These are phyloP conservation scores for Stygiomarasmius scandens DNA, from an alignment of 1,284 basidiomycete genomes.

Conservation along the genomic window DNA sequence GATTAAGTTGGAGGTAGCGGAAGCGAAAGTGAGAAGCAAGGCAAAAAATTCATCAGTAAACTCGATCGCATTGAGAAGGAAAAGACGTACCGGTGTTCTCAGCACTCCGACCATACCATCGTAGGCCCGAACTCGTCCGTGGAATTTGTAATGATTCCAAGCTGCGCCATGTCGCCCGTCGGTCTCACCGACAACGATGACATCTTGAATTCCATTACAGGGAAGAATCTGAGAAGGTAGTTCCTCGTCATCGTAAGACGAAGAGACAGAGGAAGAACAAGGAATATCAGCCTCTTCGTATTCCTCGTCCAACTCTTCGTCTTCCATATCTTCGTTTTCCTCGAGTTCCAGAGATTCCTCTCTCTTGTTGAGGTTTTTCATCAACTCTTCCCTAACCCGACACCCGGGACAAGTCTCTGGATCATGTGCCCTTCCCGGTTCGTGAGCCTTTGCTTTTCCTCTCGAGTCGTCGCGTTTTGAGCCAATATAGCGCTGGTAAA, in stretches of 20 bases:
- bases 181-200: constrained; percentile 64
- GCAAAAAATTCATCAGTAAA: not conserved
- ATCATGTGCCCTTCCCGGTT: constrained; percentile 34
- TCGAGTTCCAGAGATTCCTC: not conserved
- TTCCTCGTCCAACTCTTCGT: constrained; percentile 24
- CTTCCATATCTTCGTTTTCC: constrained; percentile 6
- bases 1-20: not conserved
- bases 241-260: not conserved
- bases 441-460: not conserved
- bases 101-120: constrained; percentile 71
- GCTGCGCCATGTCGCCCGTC: constrained; percentile 57
- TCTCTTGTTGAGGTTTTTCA: constrained; percentile 11
- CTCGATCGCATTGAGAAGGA: constrained; percentile 3
- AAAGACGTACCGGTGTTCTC: constrained; percentile 43
- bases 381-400: constrained; percentile 21
- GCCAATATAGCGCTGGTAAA: constrained; percentile 9
- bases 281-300: constrained; percentile 6
- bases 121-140: constrained; percentile 66
- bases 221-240: constrained; percentile 23
- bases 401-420: constrained; percentile 42
- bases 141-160: constrained; percentile 61
- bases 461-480: too few species aligned
- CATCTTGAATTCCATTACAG: constrained; percentile 59
- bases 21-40: not conserved
- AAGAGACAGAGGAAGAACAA: not conserved